phyloP scores from a whole-genome alignment of 306 rosid species.

The Canavalia gladiata region DNA sequence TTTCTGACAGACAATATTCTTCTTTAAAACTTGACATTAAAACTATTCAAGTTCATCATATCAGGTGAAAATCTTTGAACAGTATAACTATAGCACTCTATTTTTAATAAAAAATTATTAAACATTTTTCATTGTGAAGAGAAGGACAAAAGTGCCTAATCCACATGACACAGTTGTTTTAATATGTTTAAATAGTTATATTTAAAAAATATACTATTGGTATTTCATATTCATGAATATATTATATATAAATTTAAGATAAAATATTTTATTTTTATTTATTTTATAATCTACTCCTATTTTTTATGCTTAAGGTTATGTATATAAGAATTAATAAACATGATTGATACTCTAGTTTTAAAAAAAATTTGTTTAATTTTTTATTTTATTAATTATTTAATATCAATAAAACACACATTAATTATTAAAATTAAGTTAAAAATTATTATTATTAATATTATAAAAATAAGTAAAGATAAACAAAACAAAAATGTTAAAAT shows the following conservation, averaged over 20 bases:
- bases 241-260: neutral
- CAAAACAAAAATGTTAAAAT: neutral
- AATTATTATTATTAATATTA: neutral
- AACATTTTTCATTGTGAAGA: neutral
- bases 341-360: too few species aligned
- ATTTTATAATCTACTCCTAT: neutral
- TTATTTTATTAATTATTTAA: too few species aligned
- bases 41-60: neutral
- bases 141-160: neutral
- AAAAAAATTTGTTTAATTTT: too few species aligned
- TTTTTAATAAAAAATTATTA: neutral
- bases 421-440: too few species aligned
- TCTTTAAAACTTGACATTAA: neutral
- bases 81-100: neutral
- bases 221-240: neutral
- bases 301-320: too few species aligned
- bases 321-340: too few species aligned
- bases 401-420: too few species aligned
- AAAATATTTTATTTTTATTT: neutral
- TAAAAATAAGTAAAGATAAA: neutral
- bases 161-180: too few species aligned
- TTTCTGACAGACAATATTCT: neutral
- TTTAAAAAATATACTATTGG: neutral
- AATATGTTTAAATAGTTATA: neutral
- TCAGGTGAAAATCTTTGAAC: neutral